Percentiles rank a stretch among this genome's conserved stretches.
These are phyloP conservation scores for Oemleria cerasiformis DNA, from an alignment of 306 rosid genomes.

Conservation along the genomic window DNA sequence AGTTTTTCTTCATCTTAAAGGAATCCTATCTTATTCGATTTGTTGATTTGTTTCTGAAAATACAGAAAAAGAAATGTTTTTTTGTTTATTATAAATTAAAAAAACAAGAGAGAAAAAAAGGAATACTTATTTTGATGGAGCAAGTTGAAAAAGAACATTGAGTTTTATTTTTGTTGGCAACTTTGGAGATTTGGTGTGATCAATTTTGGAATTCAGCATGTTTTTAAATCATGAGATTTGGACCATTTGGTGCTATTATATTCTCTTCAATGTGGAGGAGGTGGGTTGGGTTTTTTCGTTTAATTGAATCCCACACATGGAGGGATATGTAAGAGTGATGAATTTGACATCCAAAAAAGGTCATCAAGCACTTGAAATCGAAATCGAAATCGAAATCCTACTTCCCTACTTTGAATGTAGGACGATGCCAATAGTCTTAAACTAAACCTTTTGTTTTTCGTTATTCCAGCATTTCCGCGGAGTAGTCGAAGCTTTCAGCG, in stretches of 20 bases:
- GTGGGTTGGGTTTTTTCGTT: background rate
- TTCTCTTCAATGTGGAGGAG: background rate
- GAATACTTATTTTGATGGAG: too few relatives aligned
- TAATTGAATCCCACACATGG: background rate
- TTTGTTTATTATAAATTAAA: too few relatives aligned
- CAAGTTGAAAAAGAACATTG: too few relatives aligned
- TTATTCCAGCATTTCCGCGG: conserved; percentile 68
- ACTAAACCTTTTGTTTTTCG: too few relatives aligned
- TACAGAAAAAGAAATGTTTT: too few relatives aligned
- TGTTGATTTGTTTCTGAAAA: background rate
- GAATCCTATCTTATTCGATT: background rate
- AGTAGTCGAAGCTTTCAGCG: conserved; percentile 65
- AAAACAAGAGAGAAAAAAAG: background rate
- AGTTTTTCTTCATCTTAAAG: background rate
- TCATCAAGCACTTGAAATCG: too few relatives aligned
- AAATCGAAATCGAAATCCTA: too few relatives aligned
- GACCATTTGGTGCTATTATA: background rate
- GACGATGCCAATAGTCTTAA: too few relatives aligned
- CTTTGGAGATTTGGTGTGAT: background rate
- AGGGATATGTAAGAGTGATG: background rate
- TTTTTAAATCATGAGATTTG: background rate
- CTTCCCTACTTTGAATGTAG: too few relatives aligned
- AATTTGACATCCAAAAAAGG: too few relatives aligned
- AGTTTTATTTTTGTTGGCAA: background rate
- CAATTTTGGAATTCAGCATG: background rate